Evolutionary conservation across 1,284 basidiomycete genomes (phyloP).

Genomic region (Boletus semigastroideus): DNA sequence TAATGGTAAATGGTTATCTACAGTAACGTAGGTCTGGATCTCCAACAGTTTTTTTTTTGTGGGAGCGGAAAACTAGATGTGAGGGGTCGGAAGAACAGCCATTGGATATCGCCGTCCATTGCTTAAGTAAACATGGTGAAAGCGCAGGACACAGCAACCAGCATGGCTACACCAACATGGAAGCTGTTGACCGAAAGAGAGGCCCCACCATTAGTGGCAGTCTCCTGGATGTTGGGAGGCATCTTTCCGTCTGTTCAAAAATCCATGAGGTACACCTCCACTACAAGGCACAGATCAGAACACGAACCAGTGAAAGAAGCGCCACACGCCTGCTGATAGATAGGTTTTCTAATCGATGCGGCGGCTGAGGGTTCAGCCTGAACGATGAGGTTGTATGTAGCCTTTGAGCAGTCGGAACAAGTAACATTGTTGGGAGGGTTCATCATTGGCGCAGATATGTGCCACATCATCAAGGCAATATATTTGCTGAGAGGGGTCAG

Average conservation of each 20-base stretch:
- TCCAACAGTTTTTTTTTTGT: too few relatives aligned
- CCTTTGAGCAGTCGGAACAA: slow-evolving; percentile 51
- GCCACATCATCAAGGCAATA: slow-evolving; percentile 13
- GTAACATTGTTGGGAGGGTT: slow-evolving; percentile 34
- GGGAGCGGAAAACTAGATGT: not conserved
- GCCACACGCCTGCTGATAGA: slow-evolving; percentile 38
- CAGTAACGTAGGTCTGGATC: too few relatives aligned
- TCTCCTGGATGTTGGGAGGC: slow-evolving; percentile 39
- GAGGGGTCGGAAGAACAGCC: not conserved
- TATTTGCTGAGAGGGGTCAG: slow-evolving; percentile 20
- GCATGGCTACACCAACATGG: slow-evolving; percentile 22
- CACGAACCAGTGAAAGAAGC: slow-evolving; percentile 43
- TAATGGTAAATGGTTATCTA: too few relatives aligned
- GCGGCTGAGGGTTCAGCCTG: slow-evolving; percentile 31
- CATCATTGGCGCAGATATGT: slow-evolving; percentile 6
- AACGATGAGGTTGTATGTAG: slow-evolving; percentile 38
- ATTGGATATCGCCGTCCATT: too few relatives aligned
- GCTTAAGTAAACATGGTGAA: slow-evolving; percentile 38
- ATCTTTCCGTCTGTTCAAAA: slow-evolving; percentile 38
- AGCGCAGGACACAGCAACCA: slow-evolving; percentile 34
- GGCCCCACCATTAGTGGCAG: slow-evolving; percentile 31
- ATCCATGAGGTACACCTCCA: not conserved
- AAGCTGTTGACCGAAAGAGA: slow-evolving; percentile 23
- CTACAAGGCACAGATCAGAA: not conserved
- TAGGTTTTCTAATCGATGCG: slow-evolving; percentile 16